phyloP scores from a whole-genome alignment of 805 yeast genomes.

The Priceomyces castillae region DNA sequence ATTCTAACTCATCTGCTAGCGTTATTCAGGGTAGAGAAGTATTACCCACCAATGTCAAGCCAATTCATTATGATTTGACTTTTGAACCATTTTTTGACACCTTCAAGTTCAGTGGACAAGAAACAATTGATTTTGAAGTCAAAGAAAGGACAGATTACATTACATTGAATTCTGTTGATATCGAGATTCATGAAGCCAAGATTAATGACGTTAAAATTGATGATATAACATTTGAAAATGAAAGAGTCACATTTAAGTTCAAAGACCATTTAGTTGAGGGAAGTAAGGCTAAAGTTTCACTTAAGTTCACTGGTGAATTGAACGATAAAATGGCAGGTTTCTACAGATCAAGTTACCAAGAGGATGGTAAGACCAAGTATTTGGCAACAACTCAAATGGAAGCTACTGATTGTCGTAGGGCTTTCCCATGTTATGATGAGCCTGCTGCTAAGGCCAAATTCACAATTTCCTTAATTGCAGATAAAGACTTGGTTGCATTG shows the following conservation, averaged over 20 bases:
- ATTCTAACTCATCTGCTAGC: conserved; percentile 8
- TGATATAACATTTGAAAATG: conserved; percentile 28
- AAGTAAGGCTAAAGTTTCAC: conserved; percentile 42
- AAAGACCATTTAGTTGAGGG: conserved; percentile 34
- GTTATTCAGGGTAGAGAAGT: conserved; percentile 34
- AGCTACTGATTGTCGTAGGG: conserved; percentile 82
- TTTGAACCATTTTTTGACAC: conserved; percentile 48
- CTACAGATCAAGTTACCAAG: conserved; percentile 65
- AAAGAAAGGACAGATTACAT: conserved; percentile 46
- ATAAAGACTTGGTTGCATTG: conserved; percentile 53
- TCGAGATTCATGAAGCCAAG: conserved; percentile 54
- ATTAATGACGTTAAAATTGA: conserved; percentile 26
- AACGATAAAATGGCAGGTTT: conserved; percentile 83
- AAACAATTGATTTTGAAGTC: conserved; percentile 53
- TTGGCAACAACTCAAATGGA: conserved; percentile 86
- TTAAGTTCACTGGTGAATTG: conserved; percentile 59
- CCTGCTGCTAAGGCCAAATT: conserved; percentile 77
- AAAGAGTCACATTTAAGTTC: conserved; percentile 39
- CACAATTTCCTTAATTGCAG: conserved; percentile 59
- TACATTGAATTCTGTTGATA: conserved; percentile 61
- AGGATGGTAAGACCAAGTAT: conserved; percentile 62
- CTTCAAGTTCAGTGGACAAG: conserved; percentile 58
- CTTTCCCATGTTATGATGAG: conserved; percentile 85
- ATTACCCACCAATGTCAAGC: conserved; percentile 42
- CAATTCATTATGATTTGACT: conserved; percentile 38